Percentiles rank a stretch among this genome's conserved stretches.
phyloP scores from a whole-genome alignment of 306 rosid species.

The Abrus pulchellus region DNA sequence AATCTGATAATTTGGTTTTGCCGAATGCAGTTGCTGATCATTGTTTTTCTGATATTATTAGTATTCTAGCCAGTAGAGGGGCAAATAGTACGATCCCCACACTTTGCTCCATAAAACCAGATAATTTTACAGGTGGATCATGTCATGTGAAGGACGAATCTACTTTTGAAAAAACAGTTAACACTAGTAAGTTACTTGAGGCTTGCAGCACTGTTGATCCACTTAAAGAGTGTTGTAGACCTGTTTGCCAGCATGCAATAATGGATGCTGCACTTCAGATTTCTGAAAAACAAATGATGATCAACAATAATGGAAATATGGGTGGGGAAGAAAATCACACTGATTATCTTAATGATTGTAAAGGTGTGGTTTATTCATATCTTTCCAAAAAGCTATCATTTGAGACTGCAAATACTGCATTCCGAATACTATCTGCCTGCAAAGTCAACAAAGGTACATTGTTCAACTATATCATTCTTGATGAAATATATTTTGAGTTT shows the following conservation, averaged over 20 bases:
- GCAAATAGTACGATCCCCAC: constrained; percentile 76
- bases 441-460: constrained; percentile 92
- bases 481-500: constrained; percentile 23
- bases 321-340: constrained; percentile 65
- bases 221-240: constrained; percentile 97
- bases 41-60: constrained; percentile 87
- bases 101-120: constrained; percentile 81
- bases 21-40: constrained; percentile 68
- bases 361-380: constrained; percentile 93
- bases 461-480: constrained; percentile 8
- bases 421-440: constrained; percentile 93
- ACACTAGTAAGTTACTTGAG: constrained; percentile 83
- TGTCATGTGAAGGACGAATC: constrained; percentile 87
- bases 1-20: constrained; percentile 74
- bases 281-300: constrained; percentile 69
- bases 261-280: constrained; percentile 91
- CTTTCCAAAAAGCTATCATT: constrained; percentile 74
- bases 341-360: constrained; percentile 85
- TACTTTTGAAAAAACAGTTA: constrained; percentile 79
- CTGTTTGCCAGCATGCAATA: constrained; percentile 90
- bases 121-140: constrained; percentile 87
- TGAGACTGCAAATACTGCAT: constrained; percentile 74
- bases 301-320: constrained; percentile 63
- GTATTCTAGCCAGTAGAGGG: constrained; percentile 84
- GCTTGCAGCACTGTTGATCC: constrained; percentile 93